Conservation (phyloP, 345 rosid species). For the Lepidium sativum region DNA sequence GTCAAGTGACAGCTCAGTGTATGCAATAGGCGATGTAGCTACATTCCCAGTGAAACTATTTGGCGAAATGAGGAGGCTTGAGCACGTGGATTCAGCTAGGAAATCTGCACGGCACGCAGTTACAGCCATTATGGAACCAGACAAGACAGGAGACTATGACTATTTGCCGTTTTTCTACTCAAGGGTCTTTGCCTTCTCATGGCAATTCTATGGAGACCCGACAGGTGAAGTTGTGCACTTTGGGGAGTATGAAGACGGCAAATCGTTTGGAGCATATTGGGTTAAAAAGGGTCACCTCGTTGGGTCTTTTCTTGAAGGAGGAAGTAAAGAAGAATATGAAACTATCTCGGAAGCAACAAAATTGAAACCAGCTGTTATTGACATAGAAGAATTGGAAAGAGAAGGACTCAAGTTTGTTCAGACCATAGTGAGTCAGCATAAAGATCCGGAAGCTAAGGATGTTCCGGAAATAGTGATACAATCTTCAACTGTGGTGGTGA, state of each 20-base stretch:
- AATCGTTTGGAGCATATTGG: slow-evolving; percentile 84
- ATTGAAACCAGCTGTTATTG: slow-evolving; percentile 49
- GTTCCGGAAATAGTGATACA: slow-evolving; percentile 7
- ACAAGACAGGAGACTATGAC: slow-evolving; percentile 57
- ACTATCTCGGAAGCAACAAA: slow-evolving; percentile 66
- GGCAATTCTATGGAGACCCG: slow-evolving; percentile 95
- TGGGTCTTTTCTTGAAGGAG: slow-evolving; percentile 95
- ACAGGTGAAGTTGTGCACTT: slow-evolving; percentile 76
- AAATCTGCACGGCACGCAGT: slow-evolving; percentile 80
- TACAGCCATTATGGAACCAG: slow-evolving; percentile 68
- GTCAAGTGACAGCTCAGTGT: slow-evolving; percentile 75
- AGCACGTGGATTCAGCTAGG: slow-evolving; percentile 88
- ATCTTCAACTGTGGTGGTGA: slow-evolving; percentile 29
- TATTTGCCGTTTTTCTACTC: slow-evolving; percentile 95
- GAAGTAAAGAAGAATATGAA: slow-evolving; percentile 83
- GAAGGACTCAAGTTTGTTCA: slow-evolving; percentile 62
- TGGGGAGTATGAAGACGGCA: slow-evolving; percentile 64
- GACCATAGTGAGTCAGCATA: slow-evolving; percentile 35
- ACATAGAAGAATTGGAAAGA: slow-evolving; percentile 47
- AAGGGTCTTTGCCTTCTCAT: slow-evolving; percentile 70
- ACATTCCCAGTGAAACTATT: slow-evolving; percentile 75
- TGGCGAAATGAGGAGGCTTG: slow-evolving; percentile 82
- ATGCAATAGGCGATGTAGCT: slow-evolving; percentile 92
- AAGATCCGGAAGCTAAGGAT: slow-evolving; percentile 21
- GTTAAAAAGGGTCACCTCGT: slow-evolving; percentile 66